Percentiles rank a stretch among this genome's conserved stretches.
Conservation (phyloP, 2,329 filamentous ascomycete genomes). For the Penicillium sp. region DNA sequence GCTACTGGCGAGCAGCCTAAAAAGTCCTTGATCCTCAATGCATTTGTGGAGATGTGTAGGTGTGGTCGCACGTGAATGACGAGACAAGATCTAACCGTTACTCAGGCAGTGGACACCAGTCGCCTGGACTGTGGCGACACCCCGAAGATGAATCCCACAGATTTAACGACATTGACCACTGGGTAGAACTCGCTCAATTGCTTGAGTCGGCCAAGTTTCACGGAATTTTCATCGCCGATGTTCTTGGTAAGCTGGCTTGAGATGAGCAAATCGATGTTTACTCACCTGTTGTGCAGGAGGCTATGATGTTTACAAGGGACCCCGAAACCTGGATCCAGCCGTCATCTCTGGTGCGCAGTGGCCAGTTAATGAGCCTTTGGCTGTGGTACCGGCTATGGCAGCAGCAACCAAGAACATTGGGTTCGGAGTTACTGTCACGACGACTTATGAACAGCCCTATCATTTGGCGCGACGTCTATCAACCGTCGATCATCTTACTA, state of each 20-base stretch:
- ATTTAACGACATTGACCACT: constrained; percentile 63
- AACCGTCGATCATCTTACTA: constrained; percentile 67
- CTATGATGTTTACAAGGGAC: constrained; percentile 69
- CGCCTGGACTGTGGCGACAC: constrained; percentile 63
- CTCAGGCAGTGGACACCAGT: constrained; percentile 53
- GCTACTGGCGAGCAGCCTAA: constrained; percentile 28
- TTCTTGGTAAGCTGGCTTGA: constrained; percentile 48
- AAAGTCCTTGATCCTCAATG: constrained; percentile 54
- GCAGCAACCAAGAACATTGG: constrained; percentile 66
- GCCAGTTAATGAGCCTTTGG: constrained; percentile 69
- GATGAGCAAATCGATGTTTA: neutral
- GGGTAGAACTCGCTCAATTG: constrained; percentile 61
- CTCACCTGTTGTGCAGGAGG: constrained; percentile 45
- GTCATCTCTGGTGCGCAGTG: constrained; percentile 66
- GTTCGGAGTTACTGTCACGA: constrained; percentile 68
- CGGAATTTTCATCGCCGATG: constrained; percentile 68
- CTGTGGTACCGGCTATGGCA: constrained; percentile 66
- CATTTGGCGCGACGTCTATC: constrained; percentile 65
- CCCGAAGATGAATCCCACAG: constrained; percentile 63
- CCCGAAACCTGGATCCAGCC: constrained; percentile 60
- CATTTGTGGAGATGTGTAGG: constrained; percentile 53
- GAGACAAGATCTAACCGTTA: neutral
- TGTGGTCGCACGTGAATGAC: neutral
- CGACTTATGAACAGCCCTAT: constrained; percentile 70
- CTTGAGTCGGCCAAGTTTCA: constrained; percentile 65